Base-by-base conservation (phyloP, 805 yeast species). In the Sugiyamaella mastotermitis region DNA sequence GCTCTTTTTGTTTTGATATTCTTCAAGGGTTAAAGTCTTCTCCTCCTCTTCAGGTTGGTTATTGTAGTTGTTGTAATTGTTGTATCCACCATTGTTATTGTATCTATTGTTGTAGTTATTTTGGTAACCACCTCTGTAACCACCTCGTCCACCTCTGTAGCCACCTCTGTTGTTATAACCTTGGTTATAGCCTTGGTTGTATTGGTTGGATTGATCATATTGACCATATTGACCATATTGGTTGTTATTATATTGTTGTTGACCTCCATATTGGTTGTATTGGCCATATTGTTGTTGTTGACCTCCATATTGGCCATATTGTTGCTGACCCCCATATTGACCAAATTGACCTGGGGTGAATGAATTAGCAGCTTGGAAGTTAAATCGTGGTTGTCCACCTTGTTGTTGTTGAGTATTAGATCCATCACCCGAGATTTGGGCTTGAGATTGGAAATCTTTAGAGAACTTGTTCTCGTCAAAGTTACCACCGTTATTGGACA, bases 1-100 rank as follows among this genome's bases (percentile, higher is more conserved):
- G 29, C 42, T 43, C 43, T 49, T 41, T 38, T 47, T 35, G 31
- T 38, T 42, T 40, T 83, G 80, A 65, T 77, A 85, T 49, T 84
- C 94, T 38, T 86, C 94, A 52, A 85, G 69, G 27, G 88, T 73
- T 85, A 84, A 78, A 45, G 78, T 80, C 52, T 67, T 68, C 42
- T 53, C 58, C 43, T 58, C 59, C 43, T 60, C 47, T 27, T 40
- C 47, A 16, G 30, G 50, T 13, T 24, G 41, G 5, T 40, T 37
- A 9, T 35, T 21, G 33, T 42, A 16, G 32, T 24, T 19, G 31
- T 35, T 18, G 38, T n/a, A n/a, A n/a, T n/a, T n/a, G n/a, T n/a
- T 31, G 33, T 26, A 33, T 34, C 10, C n/a, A n/a, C n/a, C 26
- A 14, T 14, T 17, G 13, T 27, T 23, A 13, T 34, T 28, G 20